phyloP scores from a whole-genome alignment of 2,329 filamentous ascomycete genomes.

The Nothopassalora personata region DNA sequence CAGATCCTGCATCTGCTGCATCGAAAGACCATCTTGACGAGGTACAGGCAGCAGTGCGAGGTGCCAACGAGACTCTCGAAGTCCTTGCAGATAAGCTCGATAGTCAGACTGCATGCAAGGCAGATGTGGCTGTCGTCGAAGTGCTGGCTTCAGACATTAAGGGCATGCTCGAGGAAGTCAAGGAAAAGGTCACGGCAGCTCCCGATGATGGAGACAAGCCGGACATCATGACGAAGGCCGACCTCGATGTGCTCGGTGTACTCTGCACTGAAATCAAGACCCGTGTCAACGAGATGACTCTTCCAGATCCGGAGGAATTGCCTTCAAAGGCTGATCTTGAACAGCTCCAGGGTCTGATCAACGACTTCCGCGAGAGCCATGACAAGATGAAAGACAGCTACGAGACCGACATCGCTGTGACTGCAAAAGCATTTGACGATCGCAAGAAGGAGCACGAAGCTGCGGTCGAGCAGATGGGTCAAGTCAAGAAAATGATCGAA shows the following conservation, averaged over 20 bases:
- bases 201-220: slow-evolving; percentile 42
- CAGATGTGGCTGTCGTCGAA: slow-evolving; percentile 73
- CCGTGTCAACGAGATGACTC: slow-evolving; percentile 66
- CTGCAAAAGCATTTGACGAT: slow-evolving; percentile 73
- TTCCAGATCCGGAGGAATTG: slow-evolving; percentile 64
- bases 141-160: slow-evolving; percentile 73
- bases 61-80: slow-evolving; percentile 68
- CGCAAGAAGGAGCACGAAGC: slow-evolving; percentile 77
- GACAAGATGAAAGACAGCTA: slow-evolving; percentile 68
- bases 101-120: slow-evolving; percentile 63
- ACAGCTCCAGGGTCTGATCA: slow-evolving; percentile 51
- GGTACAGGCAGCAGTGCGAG: slow-evolving; percentile 63
- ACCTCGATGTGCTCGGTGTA: slow-evolving; percentile 73
- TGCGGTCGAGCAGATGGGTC: slow-evolving; percentile 70
- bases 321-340: slow-evolving; percentile 72
- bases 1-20: slow-evolving; percentile 64
- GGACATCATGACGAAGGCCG: slow-evolving; percentile 68
- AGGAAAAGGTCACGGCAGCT: slow-evolving; percentile 37
- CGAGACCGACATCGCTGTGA: slow-evolving; percentile 66
- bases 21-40: slow-evolving; percentile 56
- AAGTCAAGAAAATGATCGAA: slow-evolving; percentile 70
- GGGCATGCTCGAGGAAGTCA: slow-evolving; percentile 64
- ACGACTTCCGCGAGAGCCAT: slow-evolving; percentile 52
- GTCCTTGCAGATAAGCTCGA: slow-evolving; percentile 63
- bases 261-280: slow-evolving; percentile 81